These are phyloP conservation scores for Zasmidium cellare DNA, from an alignment of 2,329 filamentous ascomycete species.

Conservation along the genomic window DNA sequence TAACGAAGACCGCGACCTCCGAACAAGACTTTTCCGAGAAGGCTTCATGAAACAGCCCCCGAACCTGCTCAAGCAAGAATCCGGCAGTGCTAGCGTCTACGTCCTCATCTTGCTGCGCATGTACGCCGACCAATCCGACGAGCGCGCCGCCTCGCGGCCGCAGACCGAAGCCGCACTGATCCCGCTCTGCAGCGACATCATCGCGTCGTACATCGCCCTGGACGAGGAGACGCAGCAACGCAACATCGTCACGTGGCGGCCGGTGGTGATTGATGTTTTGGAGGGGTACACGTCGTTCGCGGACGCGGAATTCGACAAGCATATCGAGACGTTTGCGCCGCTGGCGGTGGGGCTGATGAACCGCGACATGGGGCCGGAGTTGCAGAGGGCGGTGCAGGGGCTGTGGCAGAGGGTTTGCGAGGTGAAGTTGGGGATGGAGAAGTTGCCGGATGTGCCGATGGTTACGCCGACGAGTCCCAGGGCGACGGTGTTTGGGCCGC, in stretches of 20 bases:
- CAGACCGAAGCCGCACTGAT: slow-evolving; percentile 91
- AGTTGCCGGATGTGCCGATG: slow-evolving; percentile 88
- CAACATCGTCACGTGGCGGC: slow-evolving; percentile 95
- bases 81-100: slow-evolving; percentile 88
- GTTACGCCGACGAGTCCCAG: slow-evolving; percentile 52
- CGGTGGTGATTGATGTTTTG: slow-evolving; percentile 93
- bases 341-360: slow-evolving; percentile 78
- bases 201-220: slow-evolving; percentile 77
- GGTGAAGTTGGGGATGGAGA: slow-evolving; percentile 55
- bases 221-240: slow-evolving; percentile 96
- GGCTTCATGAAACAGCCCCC: slow-evolving; percentile 99
- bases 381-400: slow-evolving; percentile 74
- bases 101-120: slow-evolving; percentile 94
- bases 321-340: slow-evolving; percentile 83
- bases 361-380: slow-evolving; percentile 77
- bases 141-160: slow-evolving; percentile 73
- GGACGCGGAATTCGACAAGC: slow-evolving; percentile 72
- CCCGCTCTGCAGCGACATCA: slow-evolving; percentile 92
- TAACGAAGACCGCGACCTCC: slow-evolving; percentile 94
- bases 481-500: slow-evolving; percentile 24
- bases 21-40: slow-evolving; percentile 91
- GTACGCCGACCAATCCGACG: slow-evolving; percentile 86
- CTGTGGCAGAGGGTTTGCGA: slow-evolving; percentile 83
- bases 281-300: slow-evolving; percentile 90
- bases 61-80: slow-evolving; percentile 96